Conservation (phyloP, 768 basidiomycete genomes). For the Tephrocybe sp. region DNA sequence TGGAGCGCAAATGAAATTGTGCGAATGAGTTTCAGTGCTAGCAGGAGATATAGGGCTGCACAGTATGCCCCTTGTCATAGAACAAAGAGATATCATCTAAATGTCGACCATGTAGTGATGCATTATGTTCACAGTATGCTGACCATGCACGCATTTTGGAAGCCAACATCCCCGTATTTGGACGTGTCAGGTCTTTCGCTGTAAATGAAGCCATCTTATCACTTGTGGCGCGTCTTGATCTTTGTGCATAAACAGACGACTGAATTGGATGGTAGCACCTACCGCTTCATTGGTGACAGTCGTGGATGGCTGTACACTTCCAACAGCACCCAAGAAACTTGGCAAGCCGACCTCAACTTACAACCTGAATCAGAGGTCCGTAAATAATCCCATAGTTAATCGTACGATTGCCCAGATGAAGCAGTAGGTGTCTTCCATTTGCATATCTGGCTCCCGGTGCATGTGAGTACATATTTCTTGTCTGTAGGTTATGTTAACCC, state of each 20-base stretch:
- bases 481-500: background rate
- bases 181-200: constrained; percentile 45
- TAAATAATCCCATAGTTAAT: background rate
- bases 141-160: constrained; percentile 32
- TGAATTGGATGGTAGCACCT: constrained; percentile 27
- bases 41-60: constrained; percentile 13
- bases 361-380: constrained; percentile 37
- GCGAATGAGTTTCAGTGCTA: constrained; percentile 11
- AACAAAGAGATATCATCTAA: background rate
- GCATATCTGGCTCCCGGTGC: constrained; percentile 42
- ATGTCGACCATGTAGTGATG: constrained; percentile 30
- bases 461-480: constrained; percentile 37
- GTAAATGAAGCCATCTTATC: constrained; percentile 29
- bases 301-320: constrained; percentile 51
- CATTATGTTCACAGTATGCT: constrained; percentile 39
- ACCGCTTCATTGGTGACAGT: constrained; percentile 50
- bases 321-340: constrained; percentile 21
- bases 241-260: constrained; percentile 28
- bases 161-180: constrained; percentile 31
- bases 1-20: constrained; percentile 18
- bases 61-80: constrained; percentile 15
- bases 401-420: background rate
- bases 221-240: background rate
- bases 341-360: constrained; percentile 45
- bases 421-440: constrained; percentile 52